Evolutionary conservation across 306 rosid species (phyloP).

Genomic region (Dalbergia cochinchinensis): DNA sequence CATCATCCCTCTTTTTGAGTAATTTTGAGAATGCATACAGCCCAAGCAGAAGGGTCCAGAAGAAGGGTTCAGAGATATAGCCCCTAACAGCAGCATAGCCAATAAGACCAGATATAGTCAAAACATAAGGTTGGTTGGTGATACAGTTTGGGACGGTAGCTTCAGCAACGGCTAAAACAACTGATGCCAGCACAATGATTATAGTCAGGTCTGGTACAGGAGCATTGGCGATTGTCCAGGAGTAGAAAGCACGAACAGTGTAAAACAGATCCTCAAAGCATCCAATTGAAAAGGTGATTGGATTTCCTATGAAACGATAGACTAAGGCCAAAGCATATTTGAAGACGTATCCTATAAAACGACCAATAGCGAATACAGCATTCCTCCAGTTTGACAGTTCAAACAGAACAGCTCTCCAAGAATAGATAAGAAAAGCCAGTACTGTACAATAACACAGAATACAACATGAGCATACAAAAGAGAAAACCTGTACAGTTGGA

Average conservation of each 20-base stretch:
- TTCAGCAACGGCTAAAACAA: slow-evolving; percentile 81
- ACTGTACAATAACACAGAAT: slow-evolving; percentile 59
- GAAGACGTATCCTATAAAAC: slow-evolving; percentile 64
- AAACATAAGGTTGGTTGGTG: slow-evolving; percentile 72
- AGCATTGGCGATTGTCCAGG: slow-evolving; percentile 75
- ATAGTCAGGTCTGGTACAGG: slow-evolving; percentile 72
- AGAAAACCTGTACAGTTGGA: slow-evolving; percentile 4
- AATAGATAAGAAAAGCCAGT: slow-evolving; percentile 73
- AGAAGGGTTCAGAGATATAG: slow-evolving; percentile 81
- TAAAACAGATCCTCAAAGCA: slow-evolving; percentile 68
- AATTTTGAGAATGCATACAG: slow-evolving; percentile 71
- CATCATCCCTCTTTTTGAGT: slow-evolving; percentile 69
- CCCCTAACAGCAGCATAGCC: slow-evolving; percentile 85
- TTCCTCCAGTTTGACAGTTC: slow-evolving; percentile 86
- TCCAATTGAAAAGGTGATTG: slow-evolving; percentile 70
- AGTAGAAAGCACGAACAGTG: slow-evolving; percentile 72
- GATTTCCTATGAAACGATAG: slow-evolving; percentile 78
- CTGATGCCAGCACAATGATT: slow-evolving; percentile 68
- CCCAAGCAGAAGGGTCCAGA: slow-evolving; percentile 84
- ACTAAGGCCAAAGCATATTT: slow-evolving; percentile 67
- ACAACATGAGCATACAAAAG: slow-evolving; percentile 15
- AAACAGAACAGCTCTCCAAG: slow-evolving; percentile 94
- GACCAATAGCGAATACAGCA: slow-evolving; percentile 54
- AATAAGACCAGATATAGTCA: slow-evolving; percentile 74
- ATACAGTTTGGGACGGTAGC: slow-evolving; percentile 72